Percentiles rank a stretch among this genome's conserved stretches.
phyloP scores from a whole-genome alignment of 2,329 filamentous ascomycete genomes.

The Penicillium digitatum region DNA sequence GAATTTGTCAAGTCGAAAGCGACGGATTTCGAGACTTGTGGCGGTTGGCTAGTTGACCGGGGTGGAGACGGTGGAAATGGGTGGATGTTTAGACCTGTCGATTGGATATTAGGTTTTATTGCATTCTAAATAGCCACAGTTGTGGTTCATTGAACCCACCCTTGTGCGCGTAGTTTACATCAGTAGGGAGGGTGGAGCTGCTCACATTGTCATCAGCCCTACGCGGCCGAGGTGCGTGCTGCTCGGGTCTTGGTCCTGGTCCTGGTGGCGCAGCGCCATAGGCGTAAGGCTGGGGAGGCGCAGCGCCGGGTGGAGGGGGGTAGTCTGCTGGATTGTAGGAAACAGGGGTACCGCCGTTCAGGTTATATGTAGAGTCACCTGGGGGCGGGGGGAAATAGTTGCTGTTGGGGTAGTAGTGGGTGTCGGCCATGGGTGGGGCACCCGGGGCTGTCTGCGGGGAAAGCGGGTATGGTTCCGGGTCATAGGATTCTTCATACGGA shows the following conservation, averaged over 20 bases:
- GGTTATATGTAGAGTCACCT: conserved; percentile 24
- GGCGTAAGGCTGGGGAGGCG: conserved; percentile 37
- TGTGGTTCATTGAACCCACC: conserved; percentile 39
- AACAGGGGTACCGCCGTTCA: conserved; percentile 22
- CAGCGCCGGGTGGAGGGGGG: conserved; percentile 41
- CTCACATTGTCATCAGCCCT: conserved; percentile 52
- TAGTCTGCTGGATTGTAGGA: conserved; percentile 41
- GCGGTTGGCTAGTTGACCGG: conserved; percentile 24
- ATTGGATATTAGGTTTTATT: conserved; percentile 9
- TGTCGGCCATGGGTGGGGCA: conserved; percentile 25
- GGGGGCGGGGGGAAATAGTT: conserved; percentile 46
- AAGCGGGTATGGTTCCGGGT: conserved; percentile 37
- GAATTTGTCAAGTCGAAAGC: conserved; percentile 27
- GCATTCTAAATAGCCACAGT: background rate
- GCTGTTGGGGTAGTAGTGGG: conserved; percentile 40
- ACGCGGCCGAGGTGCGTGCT: conserved; percentile 39
- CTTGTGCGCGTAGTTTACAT: conserved; percentile 38
- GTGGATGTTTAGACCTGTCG: conserved; percentile 17
- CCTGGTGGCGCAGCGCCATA: conserved; percentile 30
- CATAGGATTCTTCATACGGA: conserved; percentile 42
- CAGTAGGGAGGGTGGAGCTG: conserved; percentile 31
- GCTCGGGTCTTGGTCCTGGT: conserved; percentile 28
- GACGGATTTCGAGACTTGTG: conserved; percentile 31
- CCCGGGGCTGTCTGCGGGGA: conserved; percentile 35
- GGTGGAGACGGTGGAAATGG: conserved; percentile 2